Evolutionary conservation across 768 basidiomycete species (phyloP).

Genomic region (Macrolepiota dolichaula): DNA sequence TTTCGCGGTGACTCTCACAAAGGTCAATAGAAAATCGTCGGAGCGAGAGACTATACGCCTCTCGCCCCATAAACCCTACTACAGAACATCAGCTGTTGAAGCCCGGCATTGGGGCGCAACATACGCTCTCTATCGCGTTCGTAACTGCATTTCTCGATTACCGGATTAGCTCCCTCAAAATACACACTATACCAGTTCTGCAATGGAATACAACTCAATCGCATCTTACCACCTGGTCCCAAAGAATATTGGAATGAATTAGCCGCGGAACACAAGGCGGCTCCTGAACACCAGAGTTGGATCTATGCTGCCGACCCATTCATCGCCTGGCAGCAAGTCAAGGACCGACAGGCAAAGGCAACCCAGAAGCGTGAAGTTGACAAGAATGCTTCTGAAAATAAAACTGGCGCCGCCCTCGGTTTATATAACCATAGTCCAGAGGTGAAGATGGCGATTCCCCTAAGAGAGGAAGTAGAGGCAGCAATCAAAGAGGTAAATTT

Average conservation of each 20-base stretch:
- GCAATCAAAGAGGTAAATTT: conserved; percentile 66
- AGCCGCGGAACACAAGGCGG: conserved; percentile 62
- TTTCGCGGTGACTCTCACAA: conserved; percentile 66
- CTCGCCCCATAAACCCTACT: conserved; percentile 70
- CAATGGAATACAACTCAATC: conserved; percentile 71
- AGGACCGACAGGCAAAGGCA: conserved; percentile 59
- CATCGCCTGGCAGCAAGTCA: conserved; percentile 62
- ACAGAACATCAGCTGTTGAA: conserved; percentile 65
- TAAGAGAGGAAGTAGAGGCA: conserved; percentile 80
- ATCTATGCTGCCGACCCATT: conserved; percentile 90
- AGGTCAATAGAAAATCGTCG: conserved; percentile 67
- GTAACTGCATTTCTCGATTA: conserved; percentile 27
- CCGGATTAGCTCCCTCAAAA: conserved; percentile 19
- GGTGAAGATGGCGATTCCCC: conserved; percentile 74
- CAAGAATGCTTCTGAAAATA: neutral
- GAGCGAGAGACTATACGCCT: conserved; percentile 67
- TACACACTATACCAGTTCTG: conserved; percentile 52
- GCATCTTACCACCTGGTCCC: conserved; percentile 77
- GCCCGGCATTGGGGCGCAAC: conserved; percentile 92
- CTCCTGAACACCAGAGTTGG: conserved; percentile 74
- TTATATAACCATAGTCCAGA: conserved; percentile 58
- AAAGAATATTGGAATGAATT: conserved; percentile 86
- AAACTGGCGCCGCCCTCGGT: conserved; percentile 18
- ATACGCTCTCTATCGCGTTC: conserved; percentile 82
- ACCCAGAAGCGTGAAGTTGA: conserved; percentile 39